Percentiles rank a stretch among this genome's conserved stretches.
phyloP scores from a whole-genome alignment of 805 yeast genomes.

The Ogataea ganodermae region DNA sequence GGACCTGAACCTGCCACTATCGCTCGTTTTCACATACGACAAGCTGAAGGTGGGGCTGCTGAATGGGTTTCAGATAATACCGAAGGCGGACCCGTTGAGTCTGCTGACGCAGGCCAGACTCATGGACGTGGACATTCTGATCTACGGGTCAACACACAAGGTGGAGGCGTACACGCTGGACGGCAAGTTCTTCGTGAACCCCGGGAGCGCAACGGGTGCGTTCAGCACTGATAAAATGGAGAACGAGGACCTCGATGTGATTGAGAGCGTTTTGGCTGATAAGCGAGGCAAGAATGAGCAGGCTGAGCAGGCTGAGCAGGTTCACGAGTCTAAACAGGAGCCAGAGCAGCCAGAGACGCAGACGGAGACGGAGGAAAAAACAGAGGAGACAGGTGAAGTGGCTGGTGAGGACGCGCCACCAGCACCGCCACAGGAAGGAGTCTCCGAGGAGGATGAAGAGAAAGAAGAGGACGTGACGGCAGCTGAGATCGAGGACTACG shows the following conservation, averaged over 20 bases:
- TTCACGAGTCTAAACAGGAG: background rate
- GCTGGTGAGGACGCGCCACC: slow-evolving; percentile 18
- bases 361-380: slow-evolving; percentile 8
- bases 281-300: slow-evolving; percentile 17
- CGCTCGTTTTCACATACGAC: slow-evolving; percentile 67
- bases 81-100: slow-evolving; percentile 84
- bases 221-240: slow-evolving; percentile 64
- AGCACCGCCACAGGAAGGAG: slow-evolving; percentile 16
- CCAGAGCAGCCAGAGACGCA: slow-evolving; percentile 4
- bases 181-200: slow-evolving; percentile 91
- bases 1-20: slow-evolving; percentile 54
- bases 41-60: slow-evolving; percentile 79
- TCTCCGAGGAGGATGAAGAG: no score
- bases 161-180: slow-evolving; percentile 93
- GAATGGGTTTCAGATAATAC: slow-evolving; percentile 81
- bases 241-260: slow-evolving; percentile 48
- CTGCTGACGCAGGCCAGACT: slow-evolving; percentile 81
- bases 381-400: slow-evolving; percentile 11
- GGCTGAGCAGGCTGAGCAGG: slow-evolving; percentile 3
- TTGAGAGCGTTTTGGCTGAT: slow-evolving; percentile 34
- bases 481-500: slow-evolving; percentile 30
- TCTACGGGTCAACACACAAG: slow-evolving; percentile 92
- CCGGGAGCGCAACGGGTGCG: slow-evolving; percentile 97
- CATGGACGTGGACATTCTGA: slow-evolving; percentile 84
- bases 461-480: slow-evolving; percentile 21